Evolutionary conservation across 108 stramenopile genomes (phyloP).

Genomic region (Stephanodiscus minutulus): DNA sequence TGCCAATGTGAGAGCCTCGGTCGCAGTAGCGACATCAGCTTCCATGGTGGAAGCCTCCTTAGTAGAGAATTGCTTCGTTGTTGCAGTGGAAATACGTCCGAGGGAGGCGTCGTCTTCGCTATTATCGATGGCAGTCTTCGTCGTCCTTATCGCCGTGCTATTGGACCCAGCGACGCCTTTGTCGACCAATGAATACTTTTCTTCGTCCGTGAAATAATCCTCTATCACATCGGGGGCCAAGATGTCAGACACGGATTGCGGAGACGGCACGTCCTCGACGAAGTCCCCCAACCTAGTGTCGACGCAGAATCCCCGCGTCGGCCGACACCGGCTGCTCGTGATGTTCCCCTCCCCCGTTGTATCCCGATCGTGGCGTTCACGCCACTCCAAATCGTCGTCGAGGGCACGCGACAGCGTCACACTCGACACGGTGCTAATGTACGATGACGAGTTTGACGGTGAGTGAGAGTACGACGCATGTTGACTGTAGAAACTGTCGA

Average conservation of each 20-base stretch:
- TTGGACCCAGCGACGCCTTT: not conserved
- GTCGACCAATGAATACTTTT: not conserved
- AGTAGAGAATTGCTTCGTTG: no score
- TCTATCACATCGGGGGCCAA: not conserved
- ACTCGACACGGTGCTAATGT: slow-evolving; percentile 42
- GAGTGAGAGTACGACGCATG: no score
- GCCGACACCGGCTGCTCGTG: no score
- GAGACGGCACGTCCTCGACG: slow-evolving; percentile 12
- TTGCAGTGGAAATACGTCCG: no score
- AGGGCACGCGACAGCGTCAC: slow-evolving; percentile 40
- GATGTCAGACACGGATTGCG: not conserved
- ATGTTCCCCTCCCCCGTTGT: no score
- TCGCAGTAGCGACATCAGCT: no score
- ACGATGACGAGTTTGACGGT: no score
- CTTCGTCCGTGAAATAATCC: not conserved
- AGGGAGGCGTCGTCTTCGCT: no score
- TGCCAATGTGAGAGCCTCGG: no score
- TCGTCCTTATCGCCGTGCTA: no score
- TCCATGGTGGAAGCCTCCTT: no score
- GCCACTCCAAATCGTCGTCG: slow-evolving; percentile 19
- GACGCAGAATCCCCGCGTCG: slow-evolving; percentile 41
- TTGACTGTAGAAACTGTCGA: not conserved
- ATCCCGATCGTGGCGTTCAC: slow-evolving; percentile 30
- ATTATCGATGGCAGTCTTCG: no score
- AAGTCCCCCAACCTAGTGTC: slow-evolving; percentile 43